These are phyloP conservation scores for Rosa persica DNA, from an alignment of 306 rosid genomes.

Conservation along the genomic window DNA sequence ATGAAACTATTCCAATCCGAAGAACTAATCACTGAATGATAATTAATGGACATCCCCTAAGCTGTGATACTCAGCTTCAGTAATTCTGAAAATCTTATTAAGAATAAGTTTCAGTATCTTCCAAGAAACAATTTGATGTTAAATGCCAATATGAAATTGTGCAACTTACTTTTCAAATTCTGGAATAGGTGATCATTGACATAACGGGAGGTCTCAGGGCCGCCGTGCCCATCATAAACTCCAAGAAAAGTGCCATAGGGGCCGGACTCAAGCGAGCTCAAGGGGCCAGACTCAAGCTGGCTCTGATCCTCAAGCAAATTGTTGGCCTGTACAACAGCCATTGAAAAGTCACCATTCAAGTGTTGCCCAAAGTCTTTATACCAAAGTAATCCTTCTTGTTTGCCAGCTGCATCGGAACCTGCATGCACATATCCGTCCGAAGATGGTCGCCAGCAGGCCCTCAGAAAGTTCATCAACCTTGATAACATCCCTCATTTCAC, in stretches of 20 bases:
- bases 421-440: constrained; percentile 36
- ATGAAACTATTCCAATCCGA: constrained; percentile 10
- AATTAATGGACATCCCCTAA: constrained; percentile 5
- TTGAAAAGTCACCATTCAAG: constrained; percentile 80
- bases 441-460: constrained; percentile 80
- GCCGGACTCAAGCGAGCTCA: constrained; percentile 68
- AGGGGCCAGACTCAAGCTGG: constrained; percentile 87
- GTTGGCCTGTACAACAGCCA: constrained; percentile 97
- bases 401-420: constrained; percentile 63
- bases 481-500: constrained; percentile 99
- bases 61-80: not conserved
- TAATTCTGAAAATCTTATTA: not conserved
- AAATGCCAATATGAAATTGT: not conserved
- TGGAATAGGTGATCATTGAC: constrained; percentile 72
- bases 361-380: constrained; percentile 89
- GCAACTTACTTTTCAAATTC: constrained; percentile 65
- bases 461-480: constrained; percentile 76
- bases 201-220: constrained; percentile 93
- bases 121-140: constrained; percentile 2
- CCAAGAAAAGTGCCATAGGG: constrained; percentile 86
- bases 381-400: constrained; percentile 87
- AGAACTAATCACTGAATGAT: not conserved
- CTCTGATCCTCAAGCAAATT: constrained; percentile 95
- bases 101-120: not conserved
- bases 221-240: constrained; percentile 91